These are phyloP conservation scores for Rhodotorula kratochvilovae DNA, from an alignment of 768 basidiomycete species.

Conservation along the genomic window DNA sequence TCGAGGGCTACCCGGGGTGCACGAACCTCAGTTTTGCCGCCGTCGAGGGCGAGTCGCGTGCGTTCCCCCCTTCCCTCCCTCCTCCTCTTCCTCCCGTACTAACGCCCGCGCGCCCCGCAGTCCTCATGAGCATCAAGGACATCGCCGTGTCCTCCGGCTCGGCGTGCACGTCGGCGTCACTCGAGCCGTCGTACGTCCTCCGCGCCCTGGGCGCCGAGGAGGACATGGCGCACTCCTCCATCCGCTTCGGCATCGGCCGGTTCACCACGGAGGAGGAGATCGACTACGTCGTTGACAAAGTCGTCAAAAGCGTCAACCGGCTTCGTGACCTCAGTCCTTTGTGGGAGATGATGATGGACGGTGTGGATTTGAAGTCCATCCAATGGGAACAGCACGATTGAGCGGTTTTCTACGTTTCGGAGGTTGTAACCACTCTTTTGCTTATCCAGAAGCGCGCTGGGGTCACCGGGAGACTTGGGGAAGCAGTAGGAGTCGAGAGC, in stretches of 20 bases:
- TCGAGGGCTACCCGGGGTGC: conserved; percentile 87
- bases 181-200: conserved; percentile 97
- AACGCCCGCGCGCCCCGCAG: conserved; percentile 25
- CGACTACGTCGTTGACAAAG: conserved; percentile 84
- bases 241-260: conserved; percentile 94
- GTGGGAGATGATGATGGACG: conserved; percentile 99
- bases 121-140: conserved; percentile 98
- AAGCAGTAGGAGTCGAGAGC: too few relatives aligned
- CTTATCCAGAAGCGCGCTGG: too few relatives aligned
- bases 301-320: conserved; percentile 71
- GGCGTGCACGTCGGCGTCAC: conserved; percentile 94
- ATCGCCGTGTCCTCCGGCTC: conserved; percentile 96
- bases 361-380: conserved; percentile 68
- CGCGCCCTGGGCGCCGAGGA: conserved; percentile 93
- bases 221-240: conserved; percentile 97
- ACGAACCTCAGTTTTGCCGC: conserved; percentile 19
- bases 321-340: conserved; percentile 95
- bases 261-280: conserved; percentile 97
- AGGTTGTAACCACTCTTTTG: too few relatives aligned
- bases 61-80: not conserved
- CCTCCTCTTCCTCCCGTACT: too few relatives aligned
- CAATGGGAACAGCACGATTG: not conserved
- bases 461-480: too few relatives aligned
- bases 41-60: conserved; percentile 35
- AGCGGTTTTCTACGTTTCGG: too few relatives aligned